These are phyloP conservation scores for Chondrus crispus DNA, from an alignment of 23 red algal species.

Conservation along the genomic window DNA sequence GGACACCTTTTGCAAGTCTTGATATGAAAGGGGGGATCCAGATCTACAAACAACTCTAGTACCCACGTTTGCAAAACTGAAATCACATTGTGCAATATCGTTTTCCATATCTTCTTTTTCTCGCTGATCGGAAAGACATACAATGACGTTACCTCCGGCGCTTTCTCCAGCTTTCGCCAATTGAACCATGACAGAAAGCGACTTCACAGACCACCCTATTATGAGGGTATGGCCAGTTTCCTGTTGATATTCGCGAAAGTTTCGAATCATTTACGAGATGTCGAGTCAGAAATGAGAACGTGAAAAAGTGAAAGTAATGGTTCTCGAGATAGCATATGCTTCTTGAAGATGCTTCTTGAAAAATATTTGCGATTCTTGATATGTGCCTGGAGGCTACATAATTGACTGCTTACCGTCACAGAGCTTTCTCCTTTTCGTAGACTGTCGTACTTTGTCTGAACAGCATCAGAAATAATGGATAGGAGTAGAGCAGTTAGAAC, in stretches of 20 bases:
- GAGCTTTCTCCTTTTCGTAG: conserved; percentile 52
- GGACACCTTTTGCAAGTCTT: conserved; percentile 44
- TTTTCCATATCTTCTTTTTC: conserved; percentile 71
- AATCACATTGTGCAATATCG: conserved; percentile 62
- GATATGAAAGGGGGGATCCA: conserved; percentile 52
- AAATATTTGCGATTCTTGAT: no score
- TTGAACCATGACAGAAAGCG: conserved; percentile 55
- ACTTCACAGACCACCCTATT: conserved; percentile 64
- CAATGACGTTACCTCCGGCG: conserved; percentile 41
- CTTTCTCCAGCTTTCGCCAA: conserved; percentile 59
- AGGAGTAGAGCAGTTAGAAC: conserved; percentile 57
- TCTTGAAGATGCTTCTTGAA: no score
- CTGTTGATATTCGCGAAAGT: background rate
- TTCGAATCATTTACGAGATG: no score
- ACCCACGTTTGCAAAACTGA: conserved; percentile 46
- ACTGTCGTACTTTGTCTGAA: conserved; percentile 65
- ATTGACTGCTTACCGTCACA: conserved; percentile 31
- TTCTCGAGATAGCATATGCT: no score
- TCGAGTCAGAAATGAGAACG: no score
- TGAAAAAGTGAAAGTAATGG: no score
- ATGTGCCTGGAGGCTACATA: background rate
- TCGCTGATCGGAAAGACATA: conserved; percentile 53
- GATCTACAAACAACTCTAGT: conserved; percentile 59
- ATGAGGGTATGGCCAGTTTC: conserved; percentile 56
- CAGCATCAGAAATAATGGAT: conserved; percentile 60